These are phyloP conservation scores for Favolaschia claudopus DNA, from an alignment of 768 basidiomycete genomes.

Conservation along the genomic window DNA sequence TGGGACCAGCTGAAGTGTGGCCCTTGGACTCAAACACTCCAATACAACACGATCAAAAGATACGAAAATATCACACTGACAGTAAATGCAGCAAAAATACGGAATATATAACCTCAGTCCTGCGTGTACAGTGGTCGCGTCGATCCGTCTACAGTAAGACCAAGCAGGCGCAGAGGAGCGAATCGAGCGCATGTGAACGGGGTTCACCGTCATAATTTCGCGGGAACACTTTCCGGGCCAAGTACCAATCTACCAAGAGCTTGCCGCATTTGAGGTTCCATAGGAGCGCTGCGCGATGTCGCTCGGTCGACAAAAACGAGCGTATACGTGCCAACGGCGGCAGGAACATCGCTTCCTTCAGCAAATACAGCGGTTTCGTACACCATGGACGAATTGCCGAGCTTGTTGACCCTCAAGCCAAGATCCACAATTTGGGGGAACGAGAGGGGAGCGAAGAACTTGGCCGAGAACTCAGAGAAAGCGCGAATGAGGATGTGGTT, in stretches of 20 bases:
- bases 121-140: no score
- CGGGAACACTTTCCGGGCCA: background rate
- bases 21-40: background rate
- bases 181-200: no score
- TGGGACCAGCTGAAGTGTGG: background rate
- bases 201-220: conserved; percentile 32
- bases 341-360: conserved; percentile 45
- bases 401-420: conserved; percentile 67
- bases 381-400: conserved; percentile 79
- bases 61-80: no score
- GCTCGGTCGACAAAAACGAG: conserved; percentile 78
- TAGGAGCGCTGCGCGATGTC: conserved; percentile 62
- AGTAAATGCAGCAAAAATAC: no score
- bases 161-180: no score
- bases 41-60: no score
- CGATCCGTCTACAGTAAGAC: no score
- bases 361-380: conserved; percentile 83
- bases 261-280: conserved; percentile 47
- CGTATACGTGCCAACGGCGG: conserved; percentile 69
- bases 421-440: conserved; percentile 76
- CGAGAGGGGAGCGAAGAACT: conserved; percentile 76
- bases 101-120: no score
- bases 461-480: background rate
- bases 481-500: background rate
- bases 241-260: conserved; percentile 53